phyloP scores from a whole-genome alignment of 2,329 filamentous ascomycete genomes.

The Stagonosporopsis chrysanthemi region DNA sequence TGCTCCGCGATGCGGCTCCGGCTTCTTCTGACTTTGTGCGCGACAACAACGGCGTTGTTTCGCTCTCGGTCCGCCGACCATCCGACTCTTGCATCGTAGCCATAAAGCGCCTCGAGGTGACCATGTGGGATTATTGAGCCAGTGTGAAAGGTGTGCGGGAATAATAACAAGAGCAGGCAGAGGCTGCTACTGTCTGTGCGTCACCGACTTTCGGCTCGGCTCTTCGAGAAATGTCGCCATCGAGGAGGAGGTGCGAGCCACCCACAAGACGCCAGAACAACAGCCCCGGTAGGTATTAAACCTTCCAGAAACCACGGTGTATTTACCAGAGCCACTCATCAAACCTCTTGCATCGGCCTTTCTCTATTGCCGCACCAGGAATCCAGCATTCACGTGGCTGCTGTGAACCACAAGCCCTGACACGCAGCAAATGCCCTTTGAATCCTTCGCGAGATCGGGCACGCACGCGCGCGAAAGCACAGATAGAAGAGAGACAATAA shows the following conservation, averaged over 20 bases:
- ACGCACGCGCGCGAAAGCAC: too few species aligned
- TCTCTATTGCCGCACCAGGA: too few species aligned
- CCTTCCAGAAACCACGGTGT: not conserved
- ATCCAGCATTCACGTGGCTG: too few species aligned
- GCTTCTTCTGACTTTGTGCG: slow-evolving; percentile 23
- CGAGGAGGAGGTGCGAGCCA: not conserved
- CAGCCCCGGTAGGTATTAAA: too few species aligned
- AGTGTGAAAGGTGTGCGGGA: not conserved
- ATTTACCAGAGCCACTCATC: not conserved
- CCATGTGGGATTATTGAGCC: not conserved
- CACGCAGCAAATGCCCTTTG: too few species aligned
- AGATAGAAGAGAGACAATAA: too few species aligned
- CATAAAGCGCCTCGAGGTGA: not conserved
- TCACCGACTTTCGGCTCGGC: slow-evolving; percentile 1
- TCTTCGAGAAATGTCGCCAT: not conserved
- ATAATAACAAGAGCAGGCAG: not conserved
- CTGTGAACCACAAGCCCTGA: too few species aligned
- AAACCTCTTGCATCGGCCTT: not conserved
- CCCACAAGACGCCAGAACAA: not conserved
- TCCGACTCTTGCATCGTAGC: not conserved
- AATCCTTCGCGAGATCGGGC: too few species aligned
- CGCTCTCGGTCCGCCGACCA: not conserved
- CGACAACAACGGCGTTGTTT: slow-evolving; percentile 28
- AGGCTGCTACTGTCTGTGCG: not conserved
- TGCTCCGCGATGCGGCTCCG: slow-evolving; percentile 11